These are phyloP conservation scores for Paramecium primaurelia DNA, from an alignment of 73 alveolate species.

Conservation along the genomic window DNA sequence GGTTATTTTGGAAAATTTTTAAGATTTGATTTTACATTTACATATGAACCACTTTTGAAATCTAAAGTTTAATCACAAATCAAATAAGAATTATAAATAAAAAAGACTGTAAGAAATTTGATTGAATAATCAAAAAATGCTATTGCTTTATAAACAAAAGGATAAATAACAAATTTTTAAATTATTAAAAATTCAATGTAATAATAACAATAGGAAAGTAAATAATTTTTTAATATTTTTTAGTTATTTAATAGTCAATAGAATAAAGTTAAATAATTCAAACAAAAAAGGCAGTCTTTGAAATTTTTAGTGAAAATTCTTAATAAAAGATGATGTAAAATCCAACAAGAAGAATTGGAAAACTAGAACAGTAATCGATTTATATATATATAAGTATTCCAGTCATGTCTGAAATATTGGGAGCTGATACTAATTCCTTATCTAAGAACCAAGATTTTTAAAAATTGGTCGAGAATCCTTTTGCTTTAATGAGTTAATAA, in stretches of 20 bases:
- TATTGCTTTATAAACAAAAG: not conserved
- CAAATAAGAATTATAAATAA: not conserved
- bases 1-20: slow-evolving; percentile 72
- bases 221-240: not conserved
- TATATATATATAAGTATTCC: not conserved
- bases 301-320: slow-evolving; percentile 44
- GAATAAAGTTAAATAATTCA: not conserved
- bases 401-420: slow-evolving; percentile 71
- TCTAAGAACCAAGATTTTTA: slow-evolving; percentile 79
- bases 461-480: slow-evolving; percentile 74
- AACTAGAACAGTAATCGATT: slow-evolving; percentile 70
- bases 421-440: slow-evolving; percentile 87
- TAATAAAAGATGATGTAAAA: slow-evolving; percentile 33
- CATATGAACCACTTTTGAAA: slow-evolving; percentile 49
- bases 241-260: not conserved
- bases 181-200: not conserved
- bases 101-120: slow-evolving; percentile 55
- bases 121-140: slow-evolving; percentile 44
- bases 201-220: not conserved
- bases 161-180: not conserved
- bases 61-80: not conserved
- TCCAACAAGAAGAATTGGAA: slow-evolving; percentile 81
- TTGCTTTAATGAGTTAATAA: slow-evolving; percentile 65
- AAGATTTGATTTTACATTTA: slow-evolving; percentile 51
- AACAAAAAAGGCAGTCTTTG: slow-evolving; percentile 28